Evolutionary conservation across 1,139 yeast genomes (phyloP).

Genomic region (Geotrichum reessii): DNA sequence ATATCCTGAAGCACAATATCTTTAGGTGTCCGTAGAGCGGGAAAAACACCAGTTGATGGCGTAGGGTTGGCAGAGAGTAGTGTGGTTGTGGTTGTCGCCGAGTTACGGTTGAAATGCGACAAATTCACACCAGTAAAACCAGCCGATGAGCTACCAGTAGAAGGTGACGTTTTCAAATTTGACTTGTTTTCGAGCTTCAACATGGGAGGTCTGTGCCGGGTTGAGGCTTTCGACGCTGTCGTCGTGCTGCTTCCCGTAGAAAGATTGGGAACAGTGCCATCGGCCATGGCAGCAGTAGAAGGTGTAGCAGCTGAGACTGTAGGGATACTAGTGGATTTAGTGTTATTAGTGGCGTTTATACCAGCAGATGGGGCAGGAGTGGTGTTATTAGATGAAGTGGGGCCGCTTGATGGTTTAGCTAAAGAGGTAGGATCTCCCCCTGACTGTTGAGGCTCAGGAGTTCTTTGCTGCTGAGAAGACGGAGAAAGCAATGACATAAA

Average conservation of each 20-base stretch:
- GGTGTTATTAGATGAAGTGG: not conserved
- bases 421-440: not conserved
- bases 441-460: not conserved
- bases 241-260: not conserved
- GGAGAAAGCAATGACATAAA: not conserved
- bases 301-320: not conserved
- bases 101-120: not conserved
- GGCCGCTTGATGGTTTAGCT: not conserved
- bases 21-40: conserved; percentile 29
- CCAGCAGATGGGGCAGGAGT: not conserved
- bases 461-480: not conserved
- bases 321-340: not conserved
- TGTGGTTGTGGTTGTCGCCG: conserved; percentile 1
- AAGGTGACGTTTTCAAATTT: not conserved
- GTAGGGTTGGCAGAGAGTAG: not conserved
- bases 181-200: conserved; percentile 13
- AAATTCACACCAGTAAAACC: not conserved
- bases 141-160: not conserved
- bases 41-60: conserved; percentile 3
- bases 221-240: not conserved
- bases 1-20: conserved; percentile 33
- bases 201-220: conserved; percentile 19
- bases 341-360: not conserved
- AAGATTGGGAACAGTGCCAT: not conserved
- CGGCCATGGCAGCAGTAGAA: not conserved